A percentile compares a stretch with the other conserved stretches of the same genome.
Evolutionary conservation across 2,329 filamentous ascomycete species (phyloP).

Genomic region (Zymoseptoria tritici): DNA sequence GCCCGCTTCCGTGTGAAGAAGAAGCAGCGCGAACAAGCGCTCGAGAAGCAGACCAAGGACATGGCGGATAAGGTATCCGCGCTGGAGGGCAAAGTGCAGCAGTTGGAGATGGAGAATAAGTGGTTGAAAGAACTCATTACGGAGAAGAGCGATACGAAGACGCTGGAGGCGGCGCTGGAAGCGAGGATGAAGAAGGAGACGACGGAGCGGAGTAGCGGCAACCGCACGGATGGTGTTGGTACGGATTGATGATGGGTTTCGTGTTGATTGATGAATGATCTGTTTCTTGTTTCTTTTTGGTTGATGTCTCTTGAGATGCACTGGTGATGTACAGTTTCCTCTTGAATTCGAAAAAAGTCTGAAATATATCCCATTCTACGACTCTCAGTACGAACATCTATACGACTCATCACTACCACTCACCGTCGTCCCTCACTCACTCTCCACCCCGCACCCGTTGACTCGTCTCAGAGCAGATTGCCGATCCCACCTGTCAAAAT

Average conservation of each 20-base stretch:
- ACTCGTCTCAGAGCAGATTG: too few relatives aligned
- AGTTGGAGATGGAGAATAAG: conserved; percentile 47
- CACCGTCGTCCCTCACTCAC: too few relatives aligned
- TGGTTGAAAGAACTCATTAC: conserved; percentile 47
- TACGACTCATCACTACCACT: too few relatives aligned
- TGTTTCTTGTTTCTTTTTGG: too few relatives aligned
- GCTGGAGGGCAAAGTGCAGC: conserved; percentile 40
- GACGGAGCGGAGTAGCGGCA: conserved; percentile 23
- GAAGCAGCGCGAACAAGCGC: conserved; percentile 47
- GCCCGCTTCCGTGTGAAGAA: conserved; percentile 49
- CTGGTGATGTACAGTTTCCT: too few relatives aligned
- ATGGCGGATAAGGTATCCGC: conserved; percentile 42
- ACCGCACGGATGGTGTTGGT: conserved; percentile 27
- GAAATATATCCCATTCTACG: too few relatives aligned
- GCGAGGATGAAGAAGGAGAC: conserved; percentile 17
- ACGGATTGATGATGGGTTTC: conserved; percentile 5
- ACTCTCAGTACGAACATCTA: too few relatives aligned
- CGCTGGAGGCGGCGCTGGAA: conserved; percentile 18
- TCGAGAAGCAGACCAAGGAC: conserved; percentile 46
- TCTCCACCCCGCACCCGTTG: too few relatives aligned
- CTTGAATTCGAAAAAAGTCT: too few relatives aligned
- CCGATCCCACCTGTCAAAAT: too few relatives aligned
- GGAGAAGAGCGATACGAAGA: conserved; percentile 38
- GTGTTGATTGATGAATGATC: too few relatives aligned
- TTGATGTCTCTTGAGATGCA: too few relatives aligned